Evolutionary conservation across 768 basidiomycete species (phyloP), one percentile per base, ranked within the genome.

Genomic region (Clavaria fumosa): DNA sequence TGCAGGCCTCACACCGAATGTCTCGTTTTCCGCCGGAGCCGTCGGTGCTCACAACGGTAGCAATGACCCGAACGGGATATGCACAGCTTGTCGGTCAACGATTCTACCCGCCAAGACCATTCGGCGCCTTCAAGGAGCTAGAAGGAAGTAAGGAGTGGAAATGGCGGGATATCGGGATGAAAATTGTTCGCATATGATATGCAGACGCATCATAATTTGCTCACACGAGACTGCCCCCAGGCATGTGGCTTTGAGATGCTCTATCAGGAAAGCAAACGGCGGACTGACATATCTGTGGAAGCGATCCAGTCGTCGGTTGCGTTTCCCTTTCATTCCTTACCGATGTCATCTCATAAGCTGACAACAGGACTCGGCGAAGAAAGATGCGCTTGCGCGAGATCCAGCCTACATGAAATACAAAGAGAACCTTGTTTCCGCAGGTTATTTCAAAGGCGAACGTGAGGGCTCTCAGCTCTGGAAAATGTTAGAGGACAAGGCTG

Each of bases 221-320:
- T 22, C 20, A 30, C 22, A 22, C 2, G 7, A 12, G 39, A 15
- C 35, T 35, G 19, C 17, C 35, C 31, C 5, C 50, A 91, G 80
- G 78, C 89, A 2, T 86, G 86, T 44, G 95, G 95, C 1, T 96
- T 96, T 44, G 95, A 99, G 61, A 99, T 97, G 69, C 67, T 95
- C 27, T 96, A 83, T 53, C 78, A 83, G 52, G 89, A 89, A 52
- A 79, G 72, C 41, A 78, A 81, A 55, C 61, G 67, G 33, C 70
- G 72, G 28, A 57, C 59, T 40, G 63, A 64, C 27, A 51, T 45
- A 7, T 44, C 58, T 14, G 43, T 54, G 22, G 66, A 69, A 38
- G 56, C 50, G 26, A 44, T 57, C 4, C 48, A 50, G 14, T 62
- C 69, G 32, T 70, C 69, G n/a, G 77, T 79, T 48, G 43, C n/a